Base-by-base conservation (phyloP, 805 yeast species). In the Candida parachauliodes region DNA sequence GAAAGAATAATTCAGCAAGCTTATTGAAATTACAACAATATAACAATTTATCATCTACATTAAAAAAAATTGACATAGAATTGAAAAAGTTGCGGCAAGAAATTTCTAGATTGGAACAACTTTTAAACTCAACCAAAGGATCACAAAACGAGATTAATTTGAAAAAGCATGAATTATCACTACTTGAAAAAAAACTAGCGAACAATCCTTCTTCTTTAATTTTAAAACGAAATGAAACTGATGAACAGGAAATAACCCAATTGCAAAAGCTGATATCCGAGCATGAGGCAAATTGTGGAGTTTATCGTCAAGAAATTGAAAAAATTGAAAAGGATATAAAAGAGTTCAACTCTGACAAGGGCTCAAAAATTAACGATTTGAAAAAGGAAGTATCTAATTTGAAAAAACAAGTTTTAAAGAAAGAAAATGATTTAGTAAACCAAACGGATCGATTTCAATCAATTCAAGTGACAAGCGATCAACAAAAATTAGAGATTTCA, bases 281-380 rank as follows among this genome's bases (percentile, higher is more conserved):
- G 5, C 68, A 72, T 12, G 53, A 62, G 14, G 45, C 51, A 2
- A 49, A 56, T 11, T 55, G 66, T 3, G 37, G 47, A 1, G 50
- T 48, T 2, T 67, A 65, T 27, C 55, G 65, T 22, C 41, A 40
- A 0, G 83, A 81, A 20, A 73, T 85, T 9, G 46, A 50, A 3
- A 54, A 54, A 6, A 79, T 85, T 37, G 85, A 84, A 51, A 73
- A 65, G 12, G 98, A 93, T 55, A 85, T 88, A 65, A 68, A 72
- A 36, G 98, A 93, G 50, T 91, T 88, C 55, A 77, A 75, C 42
- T 65, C 65, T 30, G 83, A 94, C 55, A 89, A 88, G 48, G 87
- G 89, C 1, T 74, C 82, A 1, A 94, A 91, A 56, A 67, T 94
- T 42, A 77, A 76, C 34, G 77, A 83, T 49, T 62, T 84, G 28